Evolutionary conservation across 2,329 filamentous ascomycete genomes (phyloP).

Genomic region (Ceratocystis diversiconidia): DNA sequence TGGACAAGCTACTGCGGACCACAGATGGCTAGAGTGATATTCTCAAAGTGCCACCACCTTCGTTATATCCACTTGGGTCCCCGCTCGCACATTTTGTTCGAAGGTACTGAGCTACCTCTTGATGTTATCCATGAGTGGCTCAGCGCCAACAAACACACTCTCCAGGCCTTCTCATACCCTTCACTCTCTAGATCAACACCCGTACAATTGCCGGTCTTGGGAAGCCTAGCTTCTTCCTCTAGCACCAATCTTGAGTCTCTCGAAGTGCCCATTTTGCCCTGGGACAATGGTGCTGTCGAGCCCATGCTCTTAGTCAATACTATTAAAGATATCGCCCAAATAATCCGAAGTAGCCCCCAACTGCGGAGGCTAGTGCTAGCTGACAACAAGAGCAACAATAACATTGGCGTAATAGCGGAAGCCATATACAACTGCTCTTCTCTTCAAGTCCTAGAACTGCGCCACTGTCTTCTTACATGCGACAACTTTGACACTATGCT

Average conservation of each 20-base stretch:
- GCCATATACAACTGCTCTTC: neutral
- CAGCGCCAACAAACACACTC: neutral
- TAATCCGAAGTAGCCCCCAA: neutral
- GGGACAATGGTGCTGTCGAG: neutral
- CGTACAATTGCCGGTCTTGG: neutral
- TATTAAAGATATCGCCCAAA: neutral
- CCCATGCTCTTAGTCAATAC: neutral
- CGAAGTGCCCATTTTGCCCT: neutral
- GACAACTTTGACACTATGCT: neutral
- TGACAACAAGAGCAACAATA: neutral
- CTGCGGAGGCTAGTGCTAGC: neutral
- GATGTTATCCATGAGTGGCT: neutral
- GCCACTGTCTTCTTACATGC: neutral
- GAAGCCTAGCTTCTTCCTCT: neutral
- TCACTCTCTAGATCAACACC: neutral
- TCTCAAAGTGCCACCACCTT: neutral
- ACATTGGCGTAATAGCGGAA: neutral
- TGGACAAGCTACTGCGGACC: neutral
- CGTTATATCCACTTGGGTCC: neutral
- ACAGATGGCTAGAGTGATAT: neutral
- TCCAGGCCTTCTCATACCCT: neutral
- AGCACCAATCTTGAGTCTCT: neutral
- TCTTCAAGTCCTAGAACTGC: neutral
- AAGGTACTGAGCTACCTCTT: neutral
- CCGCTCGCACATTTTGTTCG: neutral